Evolutionary conservation across 176 grass and related monocot species (phyloP).

Genomic region (Alopecurus myosuroides): DNA sequence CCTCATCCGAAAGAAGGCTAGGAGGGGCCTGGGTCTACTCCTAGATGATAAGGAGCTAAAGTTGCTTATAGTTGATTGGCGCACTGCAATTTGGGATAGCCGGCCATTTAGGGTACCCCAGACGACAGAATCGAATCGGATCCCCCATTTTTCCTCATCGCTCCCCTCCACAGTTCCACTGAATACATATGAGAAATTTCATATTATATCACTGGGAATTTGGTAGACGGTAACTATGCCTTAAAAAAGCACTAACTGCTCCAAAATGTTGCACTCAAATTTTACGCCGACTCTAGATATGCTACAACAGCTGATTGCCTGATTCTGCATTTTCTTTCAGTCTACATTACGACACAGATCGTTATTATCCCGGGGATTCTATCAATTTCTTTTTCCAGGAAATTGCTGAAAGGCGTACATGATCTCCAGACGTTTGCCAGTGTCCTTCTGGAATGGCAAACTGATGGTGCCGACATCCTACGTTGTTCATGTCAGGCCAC

Average conservation of each 20-base stretch:
- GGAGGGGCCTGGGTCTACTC: neutral
- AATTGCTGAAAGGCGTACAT: neutral
- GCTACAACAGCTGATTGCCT: neutral
- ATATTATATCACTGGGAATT: neutral
- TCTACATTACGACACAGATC: neutral
- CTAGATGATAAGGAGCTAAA: neutral
- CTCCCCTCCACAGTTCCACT: neutral
- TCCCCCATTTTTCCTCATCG: neutral
- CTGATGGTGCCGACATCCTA: neutral
- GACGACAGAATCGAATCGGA: neutral
- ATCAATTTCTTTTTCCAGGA: neutral
- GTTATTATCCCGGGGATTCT: neutral
- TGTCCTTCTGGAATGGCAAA: neutral
- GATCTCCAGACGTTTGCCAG: neutral
- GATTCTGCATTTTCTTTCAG: neutral
- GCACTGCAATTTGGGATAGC: neutral
- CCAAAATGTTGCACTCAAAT: neutral
- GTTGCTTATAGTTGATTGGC: neutral
- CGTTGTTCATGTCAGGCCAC: neutral
- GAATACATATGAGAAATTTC: neutral
- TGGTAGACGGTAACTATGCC: too few relatives aligned
- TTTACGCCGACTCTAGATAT: neutral
- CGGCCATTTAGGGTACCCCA: neutral
- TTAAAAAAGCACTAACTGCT: neutral
- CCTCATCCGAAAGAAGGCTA: slow-evolving; percentile 10